Evolutionary conservation across 139 green algal genomes (phyloP).

Genomic region (Eudorina sp.): DNA sequence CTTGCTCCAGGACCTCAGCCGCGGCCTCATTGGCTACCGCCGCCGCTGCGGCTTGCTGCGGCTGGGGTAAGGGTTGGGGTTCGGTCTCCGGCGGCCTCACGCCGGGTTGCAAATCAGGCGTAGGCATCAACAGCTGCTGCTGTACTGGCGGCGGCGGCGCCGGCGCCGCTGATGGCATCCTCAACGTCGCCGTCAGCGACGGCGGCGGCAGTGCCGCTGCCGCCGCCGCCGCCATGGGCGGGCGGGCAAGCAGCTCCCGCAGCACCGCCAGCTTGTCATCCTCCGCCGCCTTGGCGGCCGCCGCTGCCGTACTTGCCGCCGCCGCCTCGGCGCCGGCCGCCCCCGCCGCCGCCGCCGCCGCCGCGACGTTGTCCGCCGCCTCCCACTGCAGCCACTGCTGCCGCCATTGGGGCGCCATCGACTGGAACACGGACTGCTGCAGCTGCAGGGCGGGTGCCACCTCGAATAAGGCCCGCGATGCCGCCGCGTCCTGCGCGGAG

Average conservation of each 20-base stretch:
- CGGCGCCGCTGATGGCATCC: not conserved
- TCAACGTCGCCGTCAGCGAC: not conserved
- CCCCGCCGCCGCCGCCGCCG: not conserved
- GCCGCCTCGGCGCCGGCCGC: not conserved
- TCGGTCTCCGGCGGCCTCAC: too few species aligned
- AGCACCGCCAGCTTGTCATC: conserved; percentile 58
- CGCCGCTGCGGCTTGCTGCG: not conserved
- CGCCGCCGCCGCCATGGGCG: too few species aligned
- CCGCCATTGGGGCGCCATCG: conserved; percentile 62
- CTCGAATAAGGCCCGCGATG: conserved; percentile 76
- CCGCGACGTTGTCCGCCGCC: conserved; percentile 5
- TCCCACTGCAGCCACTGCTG: conserved; percentile 73
- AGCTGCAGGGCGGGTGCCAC: conserved; percentile 58
- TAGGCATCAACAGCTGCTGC: not conserved
- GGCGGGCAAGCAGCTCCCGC: conserved; percentile 46
- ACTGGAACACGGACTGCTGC: conserved; percentile 40
- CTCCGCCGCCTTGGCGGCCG: conserved; percentile 5
- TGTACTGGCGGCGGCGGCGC: not conserved
- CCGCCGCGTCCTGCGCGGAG: conserved; percentile 80
- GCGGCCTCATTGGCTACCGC: not conserved
- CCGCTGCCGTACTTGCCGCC: conserved; percentile 3
- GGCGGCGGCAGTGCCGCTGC: not conserved
- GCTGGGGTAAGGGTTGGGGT: too few species aligned
- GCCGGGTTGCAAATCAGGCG: too few species aligned
- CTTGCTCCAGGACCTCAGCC: not conserved